Evolutionary conservation across 495 filamentous ascomycete species (phyloP).

Genomic region (Articulospora tetracladia): DNA sequence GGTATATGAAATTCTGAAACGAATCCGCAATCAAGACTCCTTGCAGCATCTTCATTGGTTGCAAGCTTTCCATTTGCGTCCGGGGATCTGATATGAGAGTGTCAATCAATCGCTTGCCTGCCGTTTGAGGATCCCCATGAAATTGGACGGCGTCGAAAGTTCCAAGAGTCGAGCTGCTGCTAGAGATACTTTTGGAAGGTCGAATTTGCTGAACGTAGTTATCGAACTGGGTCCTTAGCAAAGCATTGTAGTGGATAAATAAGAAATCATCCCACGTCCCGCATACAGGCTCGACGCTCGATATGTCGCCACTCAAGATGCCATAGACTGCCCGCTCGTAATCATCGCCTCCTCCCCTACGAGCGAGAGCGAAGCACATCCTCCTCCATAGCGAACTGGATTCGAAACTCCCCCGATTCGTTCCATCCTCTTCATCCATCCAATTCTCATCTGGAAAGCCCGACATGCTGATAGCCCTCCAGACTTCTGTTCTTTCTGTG

Average conservation of each 20-base stretch:
- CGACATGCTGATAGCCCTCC: constrained; percentile 73
- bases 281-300: constrained; percentile 72
- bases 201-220: constrained; percentile 48
- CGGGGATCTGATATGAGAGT: constrained; percentile 43
- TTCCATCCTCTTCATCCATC: constrained; percentile 28
- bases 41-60: constrained; percentile 61
- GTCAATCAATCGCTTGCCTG: constrained; percentile 45
- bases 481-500: constrained; percentile 69
- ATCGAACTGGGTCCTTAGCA: constrained; percentile 69
- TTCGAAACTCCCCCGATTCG: constrained; percentile 33
- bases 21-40: constrained; percentile 58
- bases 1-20: constrained; percentile 50
- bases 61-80: constrained; percentile 43
- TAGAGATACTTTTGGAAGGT: constrained; percentile 34
- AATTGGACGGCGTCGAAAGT: constrained; percentile 51
- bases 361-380: constrained; percentile 75
- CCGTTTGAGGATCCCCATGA: constrained; percentile 45
- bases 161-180: constrained; percentile 39
- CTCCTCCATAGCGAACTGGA: constrained; percentile 69
- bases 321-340: constrained; percentile 90
- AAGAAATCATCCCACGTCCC: constrained; percentile 83
- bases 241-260: constrained; percentile 83
- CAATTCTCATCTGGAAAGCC: constrained; percentile 45
- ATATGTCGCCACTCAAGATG: constrained; percentile 76
- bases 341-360: constrained; percentile 59